Evolutionary conservation across 179 eudicot species (phyloP), one percentile per base, ranked within the genome.

Genomic region (Gypsophila paniculata): DNA sequence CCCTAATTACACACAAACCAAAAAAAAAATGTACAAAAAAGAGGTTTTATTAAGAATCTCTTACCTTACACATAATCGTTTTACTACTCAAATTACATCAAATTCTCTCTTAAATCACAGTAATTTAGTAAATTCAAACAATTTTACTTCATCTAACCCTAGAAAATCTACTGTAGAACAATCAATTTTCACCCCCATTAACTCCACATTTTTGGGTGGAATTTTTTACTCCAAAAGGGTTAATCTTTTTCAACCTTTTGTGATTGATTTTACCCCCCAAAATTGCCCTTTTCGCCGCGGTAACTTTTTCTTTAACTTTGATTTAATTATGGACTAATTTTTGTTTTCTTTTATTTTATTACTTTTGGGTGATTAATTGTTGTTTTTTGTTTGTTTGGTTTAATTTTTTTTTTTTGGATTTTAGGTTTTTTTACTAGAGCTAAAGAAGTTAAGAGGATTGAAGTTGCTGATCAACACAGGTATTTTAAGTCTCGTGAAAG

Each of bases 371-470:
- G 11, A 42, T 42, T 42, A 42, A 9, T 42, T 46, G 52, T 46
- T 46, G 9, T 46, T 6, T 46, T 46, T 46, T 48, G n/a, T n/a
- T n/a, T n/a, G n/a, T n/a, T n/a, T n/a, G n/a, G n/a, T n/a, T n/a
- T n/a, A n/a, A 64, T 29, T 72, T 4, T 17, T 62, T 57, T 58
- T 57, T 23, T 10, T 72, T 71, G 67, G 23, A 17, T 29, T 75
- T 78, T 83, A 90, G 98, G 73, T 81, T 82, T 90, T 74, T 73
- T 87, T 21, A 87, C 93, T 21, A 79, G 96, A 81, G 82, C 91
- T 68, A 87, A 91, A 75, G 88, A 87, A 44, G 82, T 85, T 29
- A 75, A 85, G 80, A 77, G 74, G 77, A 85, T 91, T 79, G 87
- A 78, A 81, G 80, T 86, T 5, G 83, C 71, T 44, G 90, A 89